phyloP scores from a whole-genome alignment of 2,329 filamentous ascomycete genomes.

The Monilinia fructigena region DNA sequence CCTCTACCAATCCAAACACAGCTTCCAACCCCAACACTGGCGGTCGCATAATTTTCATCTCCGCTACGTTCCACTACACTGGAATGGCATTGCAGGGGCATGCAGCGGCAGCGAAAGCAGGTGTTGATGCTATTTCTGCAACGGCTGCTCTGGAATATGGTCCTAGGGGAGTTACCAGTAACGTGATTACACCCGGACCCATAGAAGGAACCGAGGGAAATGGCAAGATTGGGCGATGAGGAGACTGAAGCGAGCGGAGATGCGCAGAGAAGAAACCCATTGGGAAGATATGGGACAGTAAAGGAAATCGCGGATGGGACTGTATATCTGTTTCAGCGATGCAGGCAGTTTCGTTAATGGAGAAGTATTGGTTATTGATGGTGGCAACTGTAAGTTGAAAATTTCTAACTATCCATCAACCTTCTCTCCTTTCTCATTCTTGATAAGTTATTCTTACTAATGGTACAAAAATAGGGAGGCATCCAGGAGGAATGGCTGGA shows the following conservation, averaged over 20 bases:
- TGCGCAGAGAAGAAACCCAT: conserved; percentile 56
- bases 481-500: conserved; percentile 29
- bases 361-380: conserved; percentile 73
- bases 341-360: conserved; percentile 85
- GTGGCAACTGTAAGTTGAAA: conserved; percentile 38
- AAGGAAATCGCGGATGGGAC: conserved; percentile 92
- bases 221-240: conserved; percentile 56
- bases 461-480: conserved; percentile 25
- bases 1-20: conserved; percentile 55
- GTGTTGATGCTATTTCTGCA: conserved; percentile 79
- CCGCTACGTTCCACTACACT: conserved; percentile 87
- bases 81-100: conserved; percentile 84
- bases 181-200: conserved; percentile 81
- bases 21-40: conserved; percentile 61
- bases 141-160: conserved; percentile 86
- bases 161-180: conserved; percentile 80
- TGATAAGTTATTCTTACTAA: conserved; percentile 8
- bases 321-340: conserved; percentile 81
- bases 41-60: conserved; percentile 85
- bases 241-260: conserved; percentile 30
- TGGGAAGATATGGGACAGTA: conserved; percentile 73
- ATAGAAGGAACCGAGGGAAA: conserved; percentile 78
- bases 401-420: not conserved
- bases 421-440: not conserved
- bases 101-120: conserved; percentile 88